These are phyloP conservation scores for Suhomyces atakaporum DNA, from an alignment of 1,139 yeast genomes.

Conservation along the genomic window DNA sequence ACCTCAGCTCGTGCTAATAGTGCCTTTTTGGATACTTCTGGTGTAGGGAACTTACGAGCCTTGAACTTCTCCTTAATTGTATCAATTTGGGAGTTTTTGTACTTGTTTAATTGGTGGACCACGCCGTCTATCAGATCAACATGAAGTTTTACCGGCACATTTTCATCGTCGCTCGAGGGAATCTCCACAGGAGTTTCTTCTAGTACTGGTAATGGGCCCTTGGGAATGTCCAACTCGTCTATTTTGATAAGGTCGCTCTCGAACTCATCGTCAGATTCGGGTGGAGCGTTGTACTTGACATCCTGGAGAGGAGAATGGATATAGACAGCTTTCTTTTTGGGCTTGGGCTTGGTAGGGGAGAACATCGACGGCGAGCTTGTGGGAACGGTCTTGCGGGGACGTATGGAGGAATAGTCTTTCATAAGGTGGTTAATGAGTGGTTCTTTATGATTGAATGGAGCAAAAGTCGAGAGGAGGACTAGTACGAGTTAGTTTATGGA, in stretches of 20 bases:
- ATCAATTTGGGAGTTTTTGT: conserved; percentile 18
- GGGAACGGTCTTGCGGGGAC: conserved; percentile 7
- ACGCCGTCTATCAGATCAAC: conserved; percentile 13
- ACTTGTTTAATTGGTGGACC: conserved; percentile 17
- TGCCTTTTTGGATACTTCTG: conserved; percentile 26
- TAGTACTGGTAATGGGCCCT: not conserved
- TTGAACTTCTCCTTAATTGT: conserved; percentile 24
- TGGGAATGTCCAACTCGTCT: conserved; percentile 9
- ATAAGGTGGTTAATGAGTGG: too few relatives aligned
- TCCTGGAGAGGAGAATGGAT: conserved; percentile 7
- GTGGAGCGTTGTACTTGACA: too few relatives aligned
- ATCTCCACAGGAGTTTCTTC: conserved; percentile 7
- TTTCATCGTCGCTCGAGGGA: conserved; percentile 6
- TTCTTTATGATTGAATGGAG: too few relatives aligned
- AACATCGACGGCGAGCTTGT: too few relatives aligned
- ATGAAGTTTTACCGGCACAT: conserved; percentile 1
- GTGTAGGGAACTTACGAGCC: conserved; percentile 26
- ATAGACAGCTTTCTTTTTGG: conserved; percentile 8
- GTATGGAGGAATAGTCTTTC: conserved; percentile 10
- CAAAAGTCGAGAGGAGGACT: too few relatives aligned
- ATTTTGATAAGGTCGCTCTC: conserved; percentile 17
- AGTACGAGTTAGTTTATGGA: too few relatives aligned
- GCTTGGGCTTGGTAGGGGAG: conserved; percentile 1
- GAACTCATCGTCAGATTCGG: conserved; percentile 15
- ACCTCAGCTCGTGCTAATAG: conserved; percentile 29